These are phyloP conservation scores for Neonothopanus nambi DNA, from an alignment of 1,284 basidiomycete genomes.

Conservation along the genomic window DNA sequence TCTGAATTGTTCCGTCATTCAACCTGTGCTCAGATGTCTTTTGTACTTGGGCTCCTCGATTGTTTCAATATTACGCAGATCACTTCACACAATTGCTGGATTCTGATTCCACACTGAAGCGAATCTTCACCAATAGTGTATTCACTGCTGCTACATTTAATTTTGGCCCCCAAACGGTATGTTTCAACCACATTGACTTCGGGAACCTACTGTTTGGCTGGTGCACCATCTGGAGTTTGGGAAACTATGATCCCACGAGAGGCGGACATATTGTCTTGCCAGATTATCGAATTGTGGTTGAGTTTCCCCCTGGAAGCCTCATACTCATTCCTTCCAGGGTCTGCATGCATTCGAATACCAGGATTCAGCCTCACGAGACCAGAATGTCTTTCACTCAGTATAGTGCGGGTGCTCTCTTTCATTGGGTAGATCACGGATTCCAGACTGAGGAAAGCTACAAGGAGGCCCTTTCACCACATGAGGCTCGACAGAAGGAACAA, in stretches of 20 bases:
- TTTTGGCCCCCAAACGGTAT: neutral
- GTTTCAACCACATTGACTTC: conserved; percentile 2
- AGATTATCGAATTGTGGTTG: too few species aligned
- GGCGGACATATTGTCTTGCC: conserved; percentile 21
- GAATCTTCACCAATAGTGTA: neutral
- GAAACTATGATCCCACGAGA: conserved; percentile 20
- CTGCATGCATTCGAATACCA: neutral
- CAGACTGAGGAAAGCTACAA: neutral
- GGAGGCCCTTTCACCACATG: too few species aligned
- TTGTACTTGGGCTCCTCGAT: neutral
- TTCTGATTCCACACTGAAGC: neutral
- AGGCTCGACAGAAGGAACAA: too few species aligned
- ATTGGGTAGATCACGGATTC: conserved; percentile 24
- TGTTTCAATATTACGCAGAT: neutral
- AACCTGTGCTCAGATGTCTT: neutral
- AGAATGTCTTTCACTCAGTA: neutral
- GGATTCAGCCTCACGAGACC: neutral
- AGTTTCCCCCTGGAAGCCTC: neutral
- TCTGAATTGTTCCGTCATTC: neutral
- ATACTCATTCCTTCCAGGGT: conserved; percentile 24
- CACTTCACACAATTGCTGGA: neutral
- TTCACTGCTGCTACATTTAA: conserved; percentile 1
- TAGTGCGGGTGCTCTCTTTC: conserved; percentile 16
- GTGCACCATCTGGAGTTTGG: conserved; percentile 17
- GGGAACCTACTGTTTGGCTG: neutral